phyloP scores from a whole-genome alignment of 2,329 filamentous ascomycete species.

The Myriosclerotinia duriaeana region DNA sequence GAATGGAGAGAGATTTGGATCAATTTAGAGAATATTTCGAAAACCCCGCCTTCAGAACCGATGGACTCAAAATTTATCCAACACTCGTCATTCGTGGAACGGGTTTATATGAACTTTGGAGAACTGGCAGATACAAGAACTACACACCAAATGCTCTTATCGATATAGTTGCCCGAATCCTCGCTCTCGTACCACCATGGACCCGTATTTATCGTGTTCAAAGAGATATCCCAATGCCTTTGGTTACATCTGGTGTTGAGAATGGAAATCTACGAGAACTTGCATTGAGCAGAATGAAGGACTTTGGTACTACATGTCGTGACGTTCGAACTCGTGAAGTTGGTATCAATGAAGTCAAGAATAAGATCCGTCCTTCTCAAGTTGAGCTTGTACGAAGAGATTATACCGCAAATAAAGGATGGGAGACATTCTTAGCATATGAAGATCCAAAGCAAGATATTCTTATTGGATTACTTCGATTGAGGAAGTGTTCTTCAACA shows the following conservation, averaged over 20 bases:
- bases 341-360: conserved; percentile 97
- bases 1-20: conserved; percentile 95
- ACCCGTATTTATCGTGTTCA: conserved; percentile 98
- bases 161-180: conserved; percentile 91
- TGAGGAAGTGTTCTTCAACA: conserved; percentile 86
- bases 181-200: conserved; percentile 94
- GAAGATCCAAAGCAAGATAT: conserved; percentile 99
- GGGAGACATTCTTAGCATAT: conserved; percentile 98
- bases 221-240: conserved; percentile 98
- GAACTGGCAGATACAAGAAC: conserved; percentile 95
- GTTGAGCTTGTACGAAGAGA: conserved; percentile 93
- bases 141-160: conserved; percentile 97
- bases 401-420: conserved; percentile 92
- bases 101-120: conserved; percentile 94
- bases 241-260: conserved; percentile 97
- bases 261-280: conserved; percentile 95
- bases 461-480: conserved; percentile 80
- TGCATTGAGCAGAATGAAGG: conserved; percentile 95
- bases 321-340: conserved; percentile 96
- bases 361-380: conserved; percentile 95
- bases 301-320: conserved; percentile 94
- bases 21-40: conserved; percentile 98
- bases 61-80: conserved; percentile 96
- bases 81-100: conserved; percentile 96
- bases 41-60: conserved; percentile 91